Evolutionary conservation across 345 rosid species (phyloP).

Genomic region (Hibiscus syriacus): DNA sequence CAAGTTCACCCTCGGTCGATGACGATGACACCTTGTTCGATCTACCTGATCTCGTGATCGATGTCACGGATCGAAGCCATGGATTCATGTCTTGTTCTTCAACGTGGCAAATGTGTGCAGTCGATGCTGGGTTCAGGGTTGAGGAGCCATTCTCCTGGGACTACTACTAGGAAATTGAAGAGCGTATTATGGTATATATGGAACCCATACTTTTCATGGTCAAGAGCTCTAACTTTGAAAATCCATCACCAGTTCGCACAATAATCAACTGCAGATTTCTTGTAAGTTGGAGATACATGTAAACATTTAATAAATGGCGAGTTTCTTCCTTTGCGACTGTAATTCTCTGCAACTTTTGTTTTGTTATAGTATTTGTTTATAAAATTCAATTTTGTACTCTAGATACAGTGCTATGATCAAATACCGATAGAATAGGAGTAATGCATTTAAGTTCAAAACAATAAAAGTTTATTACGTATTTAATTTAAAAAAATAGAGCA

Average conservation of each 20-base stretch:
- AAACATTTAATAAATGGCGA: not conserved
- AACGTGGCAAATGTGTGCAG: slow-evolving; percentile 65
- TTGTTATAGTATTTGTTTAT: too few relatives aligned
- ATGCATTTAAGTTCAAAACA: too few relatives aligned
- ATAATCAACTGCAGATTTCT: not conserved
- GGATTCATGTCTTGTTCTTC: slow-evolving; percentile 39
- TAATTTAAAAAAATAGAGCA: too few relatives aligned
- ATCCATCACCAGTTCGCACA: not conserved
- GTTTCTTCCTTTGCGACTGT: not conserved
- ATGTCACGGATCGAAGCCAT: slow-evolving; percentile 26
- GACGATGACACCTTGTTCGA: slow-evolving; percentile 65
- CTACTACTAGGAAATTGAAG: slow-evolving; percentile 8
- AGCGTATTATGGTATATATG: not conserved
- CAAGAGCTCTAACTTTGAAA: not conserved
- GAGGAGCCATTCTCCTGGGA: slow-evolving; percentile 61
- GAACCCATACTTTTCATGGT: too few relatives aligned
- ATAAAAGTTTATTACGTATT: too few relatives aligned
- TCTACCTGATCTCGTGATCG: slow-evolving; percentile 67
- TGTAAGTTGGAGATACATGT: too few relatives aligned
- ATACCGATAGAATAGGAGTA: too few relatives aligned
- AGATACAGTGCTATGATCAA: too few relatives aligned
- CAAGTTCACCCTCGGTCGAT: slow-evolving; percentile 30
- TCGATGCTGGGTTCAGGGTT: slow-evolving; percentile 49
- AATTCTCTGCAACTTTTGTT: not conserved
- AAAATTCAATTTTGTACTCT: too few relatives aligned